Conservation (phyloP, 2,329 filamentous ascomycete species). For the Monosporascus sp. region DNA sequence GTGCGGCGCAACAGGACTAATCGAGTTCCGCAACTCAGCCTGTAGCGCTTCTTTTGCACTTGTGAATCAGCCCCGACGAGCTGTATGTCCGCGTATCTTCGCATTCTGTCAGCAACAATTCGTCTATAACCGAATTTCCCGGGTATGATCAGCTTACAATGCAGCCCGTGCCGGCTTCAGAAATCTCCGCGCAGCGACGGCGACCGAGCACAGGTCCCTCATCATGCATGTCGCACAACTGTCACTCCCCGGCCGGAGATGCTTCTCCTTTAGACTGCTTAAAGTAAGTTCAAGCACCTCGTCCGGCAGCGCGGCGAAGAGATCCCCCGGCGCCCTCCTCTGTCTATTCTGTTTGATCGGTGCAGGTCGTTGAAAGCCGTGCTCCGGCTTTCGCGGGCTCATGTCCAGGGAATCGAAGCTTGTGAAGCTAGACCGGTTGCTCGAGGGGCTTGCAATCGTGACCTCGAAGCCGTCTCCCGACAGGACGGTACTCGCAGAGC, state of each 20-base stretch:
- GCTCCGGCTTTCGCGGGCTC: conserved; percentile 19
- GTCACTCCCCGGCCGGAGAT: conserved; percentile 39
- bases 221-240: conserved; percentile 63
- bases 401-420: conserved; percentile 37
- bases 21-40: conserved; percentile 45
- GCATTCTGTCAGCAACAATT: conserved; percentile 4
- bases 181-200: conserved; percentile 46
- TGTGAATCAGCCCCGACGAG: conserved; percentile 52
- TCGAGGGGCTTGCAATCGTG: conserved; percentile 24
- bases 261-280: conserved; percentile 44
- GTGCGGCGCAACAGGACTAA: conserved; percentile 53
- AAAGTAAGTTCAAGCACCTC: conserved; percentile 55
- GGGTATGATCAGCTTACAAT: conserved; percentile 34
- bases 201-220: conserved; percentile 51
- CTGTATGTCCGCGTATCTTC: conserved; percentile 52
- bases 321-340: conserved; percentile 40
- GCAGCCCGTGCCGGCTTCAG: conserved; percentile 43
- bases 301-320: conserved; percentile 50
- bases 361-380: conserved; percentile 27
- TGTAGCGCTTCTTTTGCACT: conserved; percentile 52
- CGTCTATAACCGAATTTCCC: no score
- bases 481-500: conserved; percentile 17
- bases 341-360: conserved; percentile 29
- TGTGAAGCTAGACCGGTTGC: conserved; percentile 34
- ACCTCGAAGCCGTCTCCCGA: conserved; percentile 24